Percentiles rank a stretch among this genome's conserved stretches.
Evolutionary conservation across 345 rosid genomes (phyloP).

Genomic region (Pistacia atlantica): DNA sequence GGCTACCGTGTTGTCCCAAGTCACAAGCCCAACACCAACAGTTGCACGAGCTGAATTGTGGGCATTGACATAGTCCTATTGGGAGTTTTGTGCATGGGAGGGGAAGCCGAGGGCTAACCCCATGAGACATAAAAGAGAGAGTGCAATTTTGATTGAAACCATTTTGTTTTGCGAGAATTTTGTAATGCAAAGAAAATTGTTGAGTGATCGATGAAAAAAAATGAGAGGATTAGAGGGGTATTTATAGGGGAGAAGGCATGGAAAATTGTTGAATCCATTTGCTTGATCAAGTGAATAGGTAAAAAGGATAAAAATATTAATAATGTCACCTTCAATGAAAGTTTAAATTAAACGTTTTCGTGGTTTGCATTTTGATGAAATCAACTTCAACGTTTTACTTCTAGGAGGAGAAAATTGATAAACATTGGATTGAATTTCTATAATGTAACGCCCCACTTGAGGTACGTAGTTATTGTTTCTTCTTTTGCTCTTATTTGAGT

Average conservation of each 20-base stretch:
- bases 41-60: conserved; percentile 53
- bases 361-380: not conserved
- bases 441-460: no score
- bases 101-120: conserved; percentile 4
- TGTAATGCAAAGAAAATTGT: not conserved
- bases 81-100: conserved; percentile 39
- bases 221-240: not conserved
- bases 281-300: no score
- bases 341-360: not conserved
- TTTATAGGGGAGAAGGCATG: conserved; percentile 7
- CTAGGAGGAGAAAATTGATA: not conserved
- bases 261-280: not conserved
- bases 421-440: no score
- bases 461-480: no score
- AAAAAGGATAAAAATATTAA: no score
- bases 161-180: not conserved
- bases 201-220: not conserved
- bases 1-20: conserved; percentile 53
- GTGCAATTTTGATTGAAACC: not conserved
- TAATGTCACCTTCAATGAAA: not conserved
- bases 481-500: no score
- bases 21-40: conserved; percentile 44
- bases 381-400: not conserved
- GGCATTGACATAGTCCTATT: conserved; percentile 41
- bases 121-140: not conserved